Conservation (phyloP, 805 yeast genomes). For the Candida taoyuanica region DNA sequence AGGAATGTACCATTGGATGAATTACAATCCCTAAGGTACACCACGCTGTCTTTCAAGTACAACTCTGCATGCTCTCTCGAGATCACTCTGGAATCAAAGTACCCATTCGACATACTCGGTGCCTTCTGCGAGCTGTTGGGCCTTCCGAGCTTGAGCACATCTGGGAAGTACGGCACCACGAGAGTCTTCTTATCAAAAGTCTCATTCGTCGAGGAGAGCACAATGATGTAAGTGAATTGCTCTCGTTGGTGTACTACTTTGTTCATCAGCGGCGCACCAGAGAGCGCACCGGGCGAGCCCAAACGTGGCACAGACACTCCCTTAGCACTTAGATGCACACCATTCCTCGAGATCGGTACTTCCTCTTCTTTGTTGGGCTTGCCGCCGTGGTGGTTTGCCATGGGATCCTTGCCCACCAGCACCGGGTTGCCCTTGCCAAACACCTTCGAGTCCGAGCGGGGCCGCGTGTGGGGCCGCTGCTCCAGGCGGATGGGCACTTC, state of each 20-base stretch:
- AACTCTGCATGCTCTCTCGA: constrained; percentile 93
- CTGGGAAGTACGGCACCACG: constrained; percentile 77
- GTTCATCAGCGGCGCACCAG: too few relatives aligned
- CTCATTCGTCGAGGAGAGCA: constrained; percentile 70
- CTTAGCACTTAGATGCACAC: too few relatives aligned
- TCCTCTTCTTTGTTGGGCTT: too few relatives aligned
- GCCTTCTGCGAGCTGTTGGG: constrained; percentile 60
- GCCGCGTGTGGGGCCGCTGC: constrained; percentile 3
- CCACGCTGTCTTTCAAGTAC: constrained; percentile 67
- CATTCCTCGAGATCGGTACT: too few relatives aligned
- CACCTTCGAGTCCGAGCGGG: constrained; percentile 15
- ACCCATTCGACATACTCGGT: constrained; percentile 75
- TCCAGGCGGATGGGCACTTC: constrained; percentile 9
- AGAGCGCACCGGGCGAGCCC: too few relatives aligned
- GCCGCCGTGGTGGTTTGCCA: background rate
- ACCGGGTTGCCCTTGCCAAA: constrained; percentile 11
- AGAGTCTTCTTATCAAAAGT: constrained; percentile 79
- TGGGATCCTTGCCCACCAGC: background rate
- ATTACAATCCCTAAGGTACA: constrained; percentile 80
- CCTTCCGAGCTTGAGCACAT: constrained; percentile 81
- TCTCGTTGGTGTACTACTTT: too few relatives aligned
- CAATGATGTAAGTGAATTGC: constrained; percentile 51
- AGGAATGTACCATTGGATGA: constrained; percentile 94
- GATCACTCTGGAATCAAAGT: constrained; percentile 88
- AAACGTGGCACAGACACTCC: too few relatives aligned